Base-by-base conservation (phyloP, 176 grass and related monocot species). In the Chloris gayana region DNA sequence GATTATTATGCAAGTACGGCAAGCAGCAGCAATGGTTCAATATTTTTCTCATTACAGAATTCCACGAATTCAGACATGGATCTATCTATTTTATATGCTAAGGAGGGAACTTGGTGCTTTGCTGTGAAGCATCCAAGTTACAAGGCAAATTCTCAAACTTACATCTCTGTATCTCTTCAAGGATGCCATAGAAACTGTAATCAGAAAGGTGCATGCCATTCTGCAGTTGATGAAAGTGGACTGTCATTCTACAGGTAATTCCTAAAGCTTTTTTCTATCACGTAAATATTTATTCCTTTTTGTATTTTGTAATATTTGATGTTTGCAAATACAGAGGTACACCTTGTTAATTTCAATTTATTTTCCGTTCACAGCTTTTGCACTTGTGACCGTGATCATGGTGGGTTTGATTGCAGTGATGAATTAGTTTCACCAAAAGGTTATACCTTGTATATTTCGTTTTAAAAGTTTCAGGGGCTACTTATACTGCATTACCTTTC, bases 361-460 rank as follows among this genome's bases (percentile, higher is more conserved):
- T 51, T 71, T 88, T 80, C 80, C 74, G 63, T 73, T 73, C 56
- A 56, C 88, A 98, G 95, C 70, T 93, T 85, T 72, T 98, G 95
- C 81, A 69, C 70, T n/a, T 98, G 95, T 61, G 87, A 98, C 84
- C 92, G 92, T 83, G 95, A 98, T 87, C 95, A 98, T 91, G 95
- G 92, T 78, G 92, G 89, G 21, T 98, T 98, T 77, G 95, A 94
- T 93, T 98, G 95, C 88, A 98, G 86, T 9, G 64, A 79, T 65
- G 89, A 94, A 77, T 82, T 98, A 77, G 92, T 98, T 89, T 87
- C 95, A 70, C 86, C 83, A 45, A 91, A 92, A 84, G 95, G 95
- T 98, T 82, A 84, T 25, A 31, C 61, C 69, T 76, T 63, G 57
- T 51, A 8, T 56, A 49, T 87, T 83, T 74, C 7, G 10, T 81